Conservation (phyloP, 2,329 filamentous ascomycete species). For the Elsinoe necatrix region DNA sequence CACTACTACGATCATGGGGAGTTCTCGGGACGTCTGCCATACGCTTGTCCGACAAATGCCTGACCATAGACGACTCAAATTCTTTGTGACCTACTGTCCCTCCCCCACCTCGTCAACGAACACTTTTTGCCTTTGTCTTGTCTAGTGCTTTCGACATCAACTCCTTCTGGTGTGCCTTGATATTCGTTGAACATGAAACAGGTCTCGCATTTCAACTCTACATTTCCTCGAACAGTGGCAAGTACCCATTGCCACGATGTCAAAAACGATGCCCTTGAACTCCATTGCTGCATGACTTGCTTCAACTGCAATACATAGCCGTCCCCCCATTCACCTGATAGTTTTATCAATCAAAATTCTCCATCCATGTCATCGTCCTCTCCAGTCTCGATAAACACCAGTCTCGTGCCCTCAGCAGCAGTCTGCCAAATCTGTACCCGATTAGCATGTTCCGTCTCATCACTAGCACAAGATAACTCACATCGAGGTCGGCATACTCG, state of each 20-base stretch:
- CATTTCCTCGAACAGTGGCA: background rate
- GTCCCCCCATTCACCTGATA: no score
- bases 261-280: background rate
- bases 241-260: background rate
- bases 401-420: conserved; percentile 44
- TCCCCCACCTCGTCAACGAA: no score
- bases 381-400: conserved; percentile 48
- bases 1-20: background rate
- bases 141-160: no score
- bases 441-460: no score
- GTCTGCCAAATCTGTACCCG: conserved; percentile 45
- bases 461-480: conserved; percentile 63
- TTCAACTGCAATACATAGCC: background rate
- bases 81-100: no score
- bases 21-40: background rate
- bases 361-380: conserved; percentile 34
- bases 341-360: conserved; percentile 19
- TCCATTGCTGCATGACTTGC: background rate
- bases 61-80: no score
- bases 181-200: background rate
- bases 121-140: no score
- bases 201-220: background rate
- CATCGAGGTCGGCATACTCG: conserved; percentile 80
- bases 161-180: no score
- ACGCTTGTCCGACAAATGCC: no score